phyloP scores from a whole-genome alignment of 768 basidiomycete species.

The Boletales sp. region DNA sequence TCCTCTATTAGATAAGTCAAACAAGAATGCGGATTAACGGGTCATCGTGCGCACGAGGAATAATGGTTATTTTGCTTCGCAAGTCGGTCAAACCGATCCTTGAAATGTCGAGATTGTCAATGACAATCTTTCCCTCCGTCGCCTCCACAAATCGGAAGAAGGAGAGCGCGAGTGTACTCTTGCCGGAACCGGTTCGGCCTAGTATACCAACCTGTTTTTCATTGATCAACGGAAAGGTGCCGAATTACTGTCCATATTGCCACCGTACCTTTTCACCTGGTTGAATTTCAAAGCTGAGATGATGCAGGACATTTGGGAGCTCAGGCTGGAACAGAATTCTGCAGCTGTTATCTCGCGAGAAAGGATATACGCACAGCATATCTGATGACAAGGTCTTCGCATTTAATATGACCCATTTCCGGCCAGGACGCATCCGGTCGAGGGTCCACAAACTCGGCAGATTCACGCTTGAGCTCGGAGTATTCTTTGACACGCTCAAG shows the following conservation, averaged over 20 bases:
- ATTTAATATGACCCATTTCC: conserved; percentile 59
- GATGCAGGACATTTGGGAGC: conserved; percentile 80
- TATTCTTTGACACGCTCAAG: conserved; percentile 91
- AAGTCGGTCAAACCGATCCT: conserved; percentile 80
- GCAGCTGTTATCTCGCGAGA: conserved; percentile 3
- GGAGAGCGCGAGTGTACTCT: conserved; percentile 77
- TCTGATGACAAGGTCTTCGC: conserved; percentile 71
- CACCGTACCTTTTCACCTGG: conserved; percentile 68
- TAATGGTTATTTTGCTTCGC: conserved; percentile 71
- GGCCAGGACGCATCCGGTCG: conserved; percentile 84
- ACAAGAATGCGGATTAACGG: background rate
- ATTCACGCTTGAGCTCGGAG: conserved; percentile 73
- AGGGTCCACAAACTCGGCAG: conserved; percentile 82
- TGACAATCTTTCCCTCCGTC: conserved; percentile 63
- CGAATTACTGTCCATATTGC: background rate
- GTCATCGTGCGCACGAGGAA: conserved; percentile 50
- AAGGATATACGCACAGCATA: conserved; percentile 56
- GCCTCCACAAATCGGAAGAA: conserved; percentile 94
- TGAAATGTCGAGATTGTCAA: conserved; percentile 80
- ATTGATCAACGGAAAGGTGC: conserved; percentile 2
- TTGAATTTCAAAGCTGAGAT: conserved; percentile 66
- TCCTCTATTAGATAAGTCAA: conserved; percentile 54
- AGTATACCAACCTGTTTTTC: conserved; percentile 58
- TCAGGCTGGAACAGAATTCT: conserved; percentile 54
- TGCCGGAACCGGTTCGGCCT: conserved; percentile 69